Evolutionary conservation across 139 green algal species (phyloP).

Genomic region (Chlorella sp.): DNA sequence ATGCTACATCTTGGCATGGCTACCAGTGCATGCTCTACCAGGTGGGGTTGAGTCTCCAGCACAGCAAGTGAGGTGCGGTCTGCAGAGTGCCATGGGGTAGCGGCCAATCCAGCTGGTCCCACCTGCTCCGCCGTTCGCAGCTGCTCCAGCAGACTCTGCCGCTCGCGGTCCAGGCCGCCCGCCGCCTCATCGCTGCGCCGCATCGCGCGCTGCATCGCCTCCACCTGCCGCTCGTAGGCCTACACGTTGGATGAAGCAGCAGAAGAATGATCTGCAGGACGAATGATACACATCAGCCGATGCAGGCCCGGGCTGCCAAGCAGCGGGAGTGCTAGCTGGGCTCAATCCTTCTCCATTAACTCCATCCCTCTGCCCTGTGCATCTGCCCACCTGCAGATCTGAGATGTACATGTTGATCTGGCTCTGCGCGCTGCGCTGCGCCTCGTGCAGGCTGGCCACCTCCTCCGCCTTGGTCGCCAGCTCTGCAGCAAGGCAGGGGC

Average conservation of each 20-base stretch:
- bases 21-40: too few relatives aligned
- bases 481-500: conserved; percentile 38
- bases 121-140: conserved; percentile 74
- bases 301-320: too few relatives aligned
- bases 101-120: background rate
- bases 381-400: conserved; percentile 61
- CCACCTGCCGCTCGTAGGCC: conserved; percentile 80
- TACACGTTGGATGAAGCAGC: background rate
- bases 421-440: conserved; percentile 50
- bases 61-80: too few relatives aligned
- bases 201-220: conserved; percentile 68
- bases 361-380: too few relatives aligned
- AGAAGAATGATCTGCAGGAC: background rate
- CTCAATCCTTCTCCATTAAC: too few relatives aligned
- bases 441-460: conserved; percentile 62
- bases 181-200: conserved; percentile 50
- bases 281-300: too few relatives aligned
- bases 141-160: conserved; percentile 71
- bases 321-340: too few relatives aligned
- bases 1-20: too few relatives aligned
- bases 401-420: conserved; percentile 70
- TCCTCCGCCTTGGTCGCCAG: conserved; percentile 56
- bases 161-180: conserved; percentile 60
- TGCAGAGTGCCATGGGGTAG: too few relatives aligned
- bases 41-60: too few relatives aligned